These are phyloP conservation scores for Alternaria gansuensis DNA, from an alignment of 2,329 filamentous ascomycete species.

Conservation along the genomic window DNA sequence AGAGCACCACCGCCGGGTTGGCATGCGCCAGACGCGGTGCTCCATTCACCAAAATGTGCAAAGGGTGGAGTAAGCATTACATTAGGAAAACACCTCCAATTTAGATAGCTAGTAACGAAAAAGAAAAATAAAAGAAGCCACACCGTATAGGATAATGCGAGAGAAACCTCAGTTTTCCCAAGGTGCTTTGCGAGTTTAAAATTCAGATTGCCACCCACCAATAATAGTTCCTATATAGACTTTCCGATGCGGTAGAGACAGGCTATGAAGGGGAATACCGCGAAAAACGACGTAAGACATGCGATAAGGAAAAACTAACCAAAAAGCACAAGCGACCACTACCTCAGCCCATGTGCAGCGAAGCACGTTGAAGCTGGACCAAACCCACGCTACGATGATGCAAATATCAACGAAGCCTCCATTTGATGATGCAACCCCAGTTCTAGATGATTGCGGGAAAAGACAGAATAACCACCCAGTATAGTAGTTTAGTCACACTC, in stretches of 20 bases:
- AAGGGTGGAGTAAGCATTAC: slow-evolving; percentile 11
- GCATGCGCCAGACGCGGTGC: not conserved
- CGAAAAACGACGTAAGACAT: slow-evolving; percentile 28
- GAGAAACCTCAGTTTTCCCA: slow-evolving; percentile 28
- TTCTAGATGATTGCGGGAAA: slow-evolving; percentile 38
- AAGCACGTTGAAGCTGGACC: slow-evolving; percentile 34
- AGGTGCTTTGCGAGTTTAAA: slow-evolving; percentile 17
- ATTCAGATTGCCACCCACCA: slow-evolving; percentile 35
- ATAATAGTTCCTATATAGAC: slow-evolving; percentile 23
- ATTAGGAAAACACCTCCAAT: slow-evolving; percentile 27
- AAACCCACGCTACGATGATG: slow-evolving; percentile 36
- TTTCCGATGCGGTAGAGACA: slow-evolving; percentile 23
- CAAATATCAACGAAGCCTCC: slow-evolving; percentile 39
- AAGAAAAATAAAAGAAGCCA: slow-evolving; percentile 15
- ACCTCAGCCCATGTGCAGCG: slow-evolving; percentile 34
- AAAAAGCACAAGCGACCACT: slow-evolving; percentile 40
- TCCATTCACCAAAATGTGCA: not conserved
- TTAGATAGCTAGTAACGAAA: slow-evolving; percentile 20
- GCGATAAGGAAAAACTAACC: slow-evolving; percentile 19
- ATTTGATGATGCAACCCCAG: slow-evolving; percentile 35
- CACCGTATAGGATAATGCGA: slow-evolving; percentile 16
- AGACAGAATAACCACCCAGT: slow-evolving; percentile 38
- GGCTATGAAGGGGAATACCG: slow-evolving; percentile 20
- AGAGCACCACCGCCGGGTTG: not conserved
- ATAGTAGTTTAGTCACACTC: slow-evolving; percentile 25